Percentiles rank a stretch among this genome's conserved stretches.
Conservation (phyloP, 768 basidiomycete genomes). For the Pulveroboletus frians region DNA sequence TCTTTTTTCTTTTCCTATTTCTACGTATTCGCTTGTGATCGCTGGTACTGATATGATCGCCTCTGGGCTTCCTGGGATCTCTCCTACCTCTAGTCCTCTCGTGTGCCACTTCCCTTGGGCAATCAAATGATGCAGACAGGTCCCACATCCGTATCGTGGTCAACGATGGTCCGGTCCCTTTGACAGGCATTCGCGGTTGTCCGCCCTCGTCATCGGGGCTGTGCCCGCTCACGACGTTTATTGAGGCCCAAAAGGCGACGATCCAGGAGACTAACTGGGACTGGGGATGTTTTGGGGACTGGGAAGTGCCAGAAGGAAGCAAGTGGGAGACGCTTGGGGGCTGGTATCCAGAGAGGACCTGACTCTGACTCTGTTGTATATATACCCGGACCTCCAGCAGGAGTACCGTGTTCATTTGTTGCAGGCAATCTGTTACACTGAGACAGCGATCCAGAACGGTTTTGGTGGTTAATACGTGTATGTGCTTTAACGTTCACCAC, state of each 20-base stretch:
- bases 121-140: constrained; percentile 29
- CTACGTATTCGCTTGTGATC: neutral
- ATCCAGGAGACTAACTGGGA: constrained; percentile 66
- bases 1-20: constrained; percentile 16
- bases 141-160: constrained; percentile 74
- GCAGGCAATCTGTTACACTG: too few relatives aligned
- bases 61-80: neutral
- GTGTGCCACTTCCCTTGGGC: constrained; percentile 33
- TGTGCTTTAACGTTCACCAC: too few relatives aligned
- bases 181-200: constrained; percentile 74
- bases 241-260: constrained; percentile 60
- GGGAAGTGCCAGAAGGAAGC: constrained; percentile 60
- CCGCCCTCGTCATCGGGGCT: constrained; percentile 55
- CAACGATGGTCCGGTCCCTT: constrained; percentile 82
- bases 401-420: too few relatives aligned
- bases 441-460: too few relatives aligned
- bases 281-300: constrained; percentile 73
- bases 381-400: too few relatives aligned
- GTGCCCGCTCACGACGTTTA: constrained; percentile 70
- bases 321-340: constrained; percentile 57
- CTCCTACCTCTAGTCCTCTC: constrained; percentile 46
- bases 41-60: neutral
- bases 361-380: neutral
- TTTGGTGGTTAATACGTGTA: too few relatives aligned
- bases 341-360: constrained; percentile 17